Evolutionary conservation across 1,139 yeast genomes (phyloP), one percentile per base, ranked within the genome.

Genomic region (Pichia sp.): DNA sequence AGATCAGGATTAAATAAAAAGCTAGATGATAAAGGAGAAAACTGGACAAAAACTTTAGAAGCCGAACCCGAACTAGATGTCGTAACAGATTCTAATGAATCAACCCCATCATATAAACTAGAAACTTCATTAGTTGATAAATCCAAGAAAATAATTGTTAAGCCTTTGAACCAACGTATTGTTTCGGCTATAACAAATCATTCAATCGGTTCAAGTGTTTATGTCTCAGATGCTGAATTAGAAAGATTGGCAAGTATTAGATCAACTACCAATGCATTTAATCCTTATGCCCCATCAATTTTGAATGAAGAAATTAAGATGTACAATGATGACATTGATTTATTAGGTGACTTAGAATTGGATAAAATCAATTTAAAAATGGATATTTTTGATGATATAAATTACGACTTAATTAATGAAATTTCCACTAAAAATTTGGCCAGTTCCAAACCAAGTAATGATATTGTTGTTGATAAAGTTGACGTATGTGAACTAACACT

Each of bases 241-340:
- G 39, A 36, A 36, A 36, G 39, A 36, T 36, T 36, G 8, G 39
- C n/a, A 26, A 36, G 39, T 36, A 36, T 36, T 26, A 27, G 27
- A 36, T 29, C 39, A 36, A 4, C 10, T 10, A 29, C 26, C 8
- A 36, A 36, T 27, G 10, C 27, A 2, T 10, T 26, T 36, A 36
- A 36, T 36, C 39, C 39, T 26, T 36, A 36, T 26, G 9, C 18
- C 18, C 18, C 18, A 18, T 18, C 18, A 18, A 18, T 18, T 18
- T 18, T 18, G 18, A 18, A 18, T 8, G 39, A 27, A 31, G 32
- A 38, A 26, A 39, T 39, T 25, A 28, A n/a, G 25, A 32, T 32
- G 42, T 46, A 46, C 28, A 18, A 40, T 11, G 49, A 46, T 30
- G 49, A 43, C 18, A 34, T 43, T 31, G 48, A 49, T 31, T 42